Evolutionary conservation across 352 stramenopile species (phyloP).

Genomic region (Peronospora tabacina): DNA sequence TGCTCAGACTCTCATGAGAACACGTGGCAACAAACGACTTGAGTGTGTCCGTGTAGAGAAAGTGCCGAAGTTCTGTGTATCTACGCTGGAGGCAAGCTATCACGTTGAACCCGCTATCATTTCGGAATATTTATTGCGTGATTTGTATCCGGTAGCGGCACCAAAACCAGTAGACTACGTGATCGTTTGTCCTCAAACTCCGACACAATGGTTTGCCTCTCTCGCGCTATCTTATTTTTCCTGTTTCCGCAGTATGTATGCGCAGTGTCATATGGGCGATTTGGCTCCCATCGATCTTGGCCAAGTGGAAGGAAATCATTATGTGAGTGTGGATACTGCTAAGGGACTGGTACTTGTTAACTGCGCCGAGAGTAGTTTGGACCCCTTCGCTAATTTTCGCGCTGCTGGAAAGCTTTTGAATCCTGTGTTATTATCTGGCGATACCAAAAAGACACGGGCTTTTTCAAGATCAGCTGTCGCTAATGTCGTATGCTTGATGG

Average conservation of each 20-base stretch:
- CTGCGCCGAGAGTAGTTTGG: slow-evolving; percentile 37
- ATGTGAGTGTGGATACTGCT: slow-evolving; percentile 38
- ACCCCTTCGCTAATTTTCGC: slow-evolving; percentile 64
- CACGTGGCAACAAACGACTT: slow-evolving; percentile 20
- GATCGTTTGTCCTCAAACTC: slow-evolving; percentile 63
- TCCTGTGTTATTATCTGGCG: slow-evolving; percentile 37
- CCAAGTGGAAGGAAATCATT: slow-evolving; percentile 29
- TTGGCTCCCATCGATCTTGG: slow-evolving; percentile 45
- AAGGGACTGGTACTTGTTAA: slow-evolving; percentile 56
- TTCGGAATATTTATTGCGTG: slow-evolving; percentile 69
- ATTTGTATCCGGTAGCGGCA: slow-evolving; percentile 52
- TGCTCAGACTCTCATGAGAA: slow-evolving; percentile 9
- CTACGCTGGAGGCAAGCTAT: slow-evolving; percentile 45
- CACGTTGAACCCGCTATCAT: slow-evolving; percentile 46
- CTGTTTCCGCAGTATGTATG: slow-evolving; percentile 61
- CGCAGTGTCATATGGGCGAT: slow-evolving; percentile 61
- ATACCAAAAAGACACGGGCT: slow-evolving; percentile 50
- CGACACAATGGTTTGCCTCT: slow-evolving; percentile 59
- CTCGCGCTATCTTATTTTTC: slow-evolving; percentile 66
- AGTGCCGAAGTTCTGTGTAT: slow-evolving; percentile 40
- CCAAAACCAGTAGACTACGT: slow-evolving; percentile 68
- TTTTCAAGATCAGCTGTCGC: slow-evolving; percentile 55
- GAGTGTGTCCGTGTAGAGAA: slow-evolving; percentile 21
- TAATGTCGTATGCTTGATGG: slow-evolving; percentile 66
- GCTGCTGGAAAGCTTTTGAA: slow-evolving; percentile 48